These are phyloP conservation scores for Coemansia sp. DNA, from an alignment of 192 early-diverging fungal species.

Conservation along the genomic window DNA sequence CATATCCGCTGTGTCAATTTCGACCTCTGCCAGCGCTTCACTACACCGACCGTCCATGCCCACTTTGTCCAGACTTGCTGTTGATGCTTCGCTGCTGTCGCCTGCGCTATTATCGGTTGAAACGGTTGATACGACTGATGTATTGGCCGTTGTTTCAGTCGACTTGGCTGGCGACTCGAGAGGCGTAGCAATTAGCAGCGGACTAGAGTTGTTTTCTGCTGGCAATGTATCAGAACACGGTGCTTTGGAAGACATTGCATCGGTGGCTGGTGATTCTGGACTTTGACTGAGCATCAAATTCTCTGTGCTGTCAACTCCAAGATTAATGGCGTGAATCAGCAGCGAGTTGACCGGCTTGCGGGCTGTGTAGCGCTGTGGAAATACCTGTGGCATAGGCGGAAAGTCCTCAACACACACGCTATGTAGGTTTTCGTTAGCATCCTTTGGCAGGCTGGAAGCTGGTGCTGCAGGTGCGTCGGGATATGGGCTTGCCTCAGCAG, in stretches of 20 bases:
- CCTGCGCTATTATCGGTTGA: neutral
- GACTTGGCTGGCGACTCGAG: constrained; percentile 34
- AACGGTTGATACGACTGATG: constrained; percentile 14
- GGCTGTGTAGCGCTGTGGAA: neutral
- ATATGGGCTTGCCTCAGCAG: neutral
- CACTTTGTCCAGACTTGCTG: neutral
- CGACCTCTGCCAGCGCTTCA: neutral
- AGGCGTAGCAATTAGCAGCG: constrained; percentile 17
- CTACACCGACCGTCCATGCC: neutral
- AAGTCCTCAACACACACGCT: constrained; percentile 14
- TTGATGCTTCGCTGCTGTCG: neutral
- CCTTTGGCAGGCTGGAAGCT: neutral
- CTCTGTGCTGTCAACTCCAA: neutral
- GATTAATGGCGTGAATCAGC: constrained; percentile 13
- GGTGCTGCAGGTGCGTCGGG: neutral
- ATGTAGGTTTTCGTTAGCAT: neutral
- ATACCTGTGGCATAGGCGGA: constrained; percentile 1
- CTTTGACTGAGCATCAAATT: neutral
- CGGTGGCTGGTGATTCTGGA: neutral
- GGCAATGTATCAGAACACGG: neutral
- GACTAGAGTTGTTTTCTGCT: neutral
- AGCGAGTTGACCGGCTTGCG: constrained; percentile 20
- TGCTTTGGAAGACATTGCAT: neutral
- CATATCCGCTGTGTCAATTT: neutral
- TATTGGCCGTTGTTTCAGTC: constrained; percentile 7